These are phyloP conservation scores for Sonneratia caseolaris DNA, from an alignment of 345 rosid species.

Conservation along the genomic window DNA sequence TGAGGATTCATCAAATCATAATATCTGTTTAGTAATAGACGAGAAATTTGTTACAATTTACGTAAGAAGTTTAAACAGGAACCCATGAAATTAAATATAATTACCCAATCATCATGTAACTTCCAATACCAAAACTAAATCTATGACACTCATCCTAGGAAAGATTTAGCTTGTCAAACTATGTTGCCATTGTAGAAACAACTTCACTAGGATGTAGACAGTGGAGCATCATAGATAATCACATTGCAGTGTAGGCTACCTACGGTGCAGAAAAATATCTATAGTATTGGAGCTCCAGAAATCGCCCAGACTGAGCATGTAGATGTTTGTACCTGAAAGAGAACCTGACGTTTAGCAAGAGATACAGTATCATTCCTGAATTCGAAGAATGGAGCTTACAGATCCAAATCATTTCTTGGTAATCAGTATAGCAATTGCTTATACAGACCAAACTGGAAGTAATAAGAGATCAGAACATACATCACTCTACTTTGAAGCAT, in stretches of 20 bases:
- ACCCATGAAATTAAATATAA: neutral
- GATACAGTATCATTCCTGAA: neutral
- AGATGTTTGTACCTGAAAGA: constrained; percentile 68
- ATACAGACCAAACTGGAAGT: neutral
- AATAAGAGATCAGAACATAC: neutral
- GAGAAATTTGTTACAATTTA: constrained; percentile 5
- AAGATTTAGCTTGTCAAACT: neutral
- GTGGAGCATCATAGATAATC: neutral
- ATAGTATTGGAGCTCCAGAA: constrained; percentile 94
- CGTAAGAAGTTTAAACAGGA: constrained; percentile 1
- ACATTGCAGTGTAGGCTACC: constrained; percentile 31
- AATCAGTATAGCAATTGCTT: neutral
- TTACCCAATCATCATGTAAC: neutral
- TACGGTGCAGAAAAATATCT: constrained; percentile 82
- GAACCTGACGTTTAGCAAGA: neutral
- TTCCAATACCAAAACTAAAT: neutral
- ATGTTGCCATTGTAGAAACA: neutral
- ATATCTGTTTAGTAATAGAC: constrained; percentile 31
- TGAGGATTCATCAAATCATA: constrained; percentile 73
- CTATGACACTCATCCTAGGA: neutral
- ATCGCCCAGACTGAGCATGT: constrained; percentile 86
- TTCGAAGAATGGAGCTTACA: neutral
- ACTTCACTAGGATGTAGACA: neutral
- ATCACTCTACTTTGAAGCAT: neutral
- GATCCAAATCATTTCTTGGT: no score